Evolutionary conservation across 2,329 filamentous ascomycete species (phyloP).

Genomic region (Pseudogymnoascus sp.): DNA sequence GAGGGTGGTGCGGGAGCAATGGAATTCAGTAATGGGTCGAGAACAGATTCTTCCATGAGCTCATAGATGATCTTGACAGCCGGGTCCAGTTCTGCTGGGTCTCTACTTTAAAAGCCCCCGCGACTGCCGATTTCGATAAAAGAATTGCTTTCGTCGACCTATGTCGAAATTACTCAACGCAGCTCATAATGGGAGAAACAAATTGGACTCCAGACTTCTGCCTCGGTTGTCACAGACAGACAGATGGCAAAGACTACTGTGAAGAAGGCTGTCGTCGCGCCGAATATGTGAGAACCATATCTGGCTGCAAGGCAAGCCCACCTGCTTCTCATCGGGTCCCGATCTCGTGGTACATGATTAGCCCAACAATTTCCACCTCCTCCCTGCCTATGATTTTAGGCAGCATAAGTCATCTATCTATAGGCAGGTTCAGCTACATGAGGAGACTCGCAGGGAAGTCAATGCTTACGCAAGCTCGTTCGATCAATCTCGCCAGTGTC

Average conservation of each 20-base stretch:
- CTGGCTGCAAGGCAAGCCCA: conserved; percentile 51
- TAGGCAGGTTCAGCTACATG: conserved; percentile 55
- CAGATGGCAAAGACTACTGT: conserved; percentile 75
- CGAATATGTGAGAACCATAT: conserved; percentile 68
- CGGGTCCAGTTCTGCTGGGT: too few relatives aligned
- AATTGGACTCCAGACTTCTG: conserved; percentile 86
- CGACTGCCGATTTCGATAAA: not conserved
- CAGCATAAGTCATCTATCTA: conserved; percentile 39
- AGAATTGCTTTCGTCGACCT: not conserved
- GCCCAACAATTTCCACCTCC: conserved; percentile 55
- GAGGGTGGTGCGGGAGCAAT: too few relatives aligned
- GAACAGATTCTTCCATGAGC: too few relatives aligned
- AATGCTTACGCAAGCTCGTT: conserved; percentile 83
- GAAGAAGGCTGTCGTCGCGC: conserved; percentile 84
- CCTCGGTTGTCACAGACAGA: conserved; percentile 87
- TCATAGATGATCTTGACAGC: too few relatives aligned
- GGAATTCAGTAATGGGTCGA: too few relatives aligned
- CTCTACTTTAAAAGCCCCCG: not conserved
- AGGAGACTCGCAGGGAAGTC: conserved; percentile 70
- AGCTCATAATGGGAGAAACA: conserved; percentile 20
- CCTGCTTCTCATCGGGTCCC: conserved; percentile 40
- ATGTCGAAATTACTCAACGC: not conserved
- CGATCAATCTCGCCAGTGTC: conserved; percentile 50
- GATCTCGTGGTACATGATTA: conserved; percentile 35
- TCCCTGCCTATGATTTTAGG: conserved; percentile 66